Base-by-base conservation (phyloP, 345 rosid species). In the Diplotaxis tenuifolia region DNA sequence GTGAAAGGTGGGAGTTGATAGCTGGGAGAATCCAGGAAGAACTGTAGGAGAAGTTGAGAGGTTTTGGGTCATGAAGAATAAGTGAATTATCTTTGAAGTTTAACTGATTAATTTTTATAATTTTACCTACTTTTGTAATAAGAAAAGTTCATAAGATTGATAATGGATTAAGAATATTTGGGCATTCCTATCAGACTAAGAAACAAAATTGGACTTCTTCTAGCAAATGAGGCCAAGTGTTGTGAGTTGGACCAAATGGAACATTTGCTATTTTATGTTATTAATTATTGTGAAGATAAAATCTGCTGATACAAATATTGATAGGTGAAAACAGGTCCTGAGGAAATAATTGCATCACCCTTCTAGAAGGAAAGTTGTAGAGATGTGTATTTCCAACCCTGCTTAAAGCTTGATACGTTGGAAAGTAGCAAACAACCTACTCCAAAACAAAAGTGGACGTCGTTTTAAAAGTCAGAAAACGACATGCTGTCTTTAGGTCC, bases 31-130 rank as follows among this genome's bases (percentile, higher is more conserved):
- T n/a, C n/a, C n/a, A n/a, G n/a, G n/a, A n/a, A n/a, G n/a, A n/a
- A n/a, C n/a, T n/a, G n/a, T n/a, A n/a, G n/a, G n/a, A n/a, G n/a
- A n/a, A n/a, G n/a, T n/a, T n/a, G n/a, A n/a, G n/a, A n/a, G n/a
- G n/a, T n/a, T n/a, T n/a, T n/a, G n/a, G n/a, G 64, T 86, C 52
- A 83, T 82, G 90, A 74, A 70, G 67, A 65, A 15, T 57, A 50
- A 63, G 3, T 2, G 19, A 70, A 40, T 22, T 16, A 7, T 64
- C 66, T 56, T 0, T 60, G 1, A 27, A 45, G 18, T 49, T 58
- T 14, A 21, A 58, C 47, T 65, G 16, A 59, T 71, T 71, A 0
- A 20, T 63, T 22, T 49, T 5, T 8, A 32, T 8, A 16, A 34
- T 32, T 67, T 16, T 40, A 19, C 42, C 47, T 22, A 20, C 58